Percentiles rank a stretch among this genome's conserved stretches.
Evolutionary conservation across 179 eudicot genomes (phyloP).

Genomic region (Drosera spatulata): DNA sequence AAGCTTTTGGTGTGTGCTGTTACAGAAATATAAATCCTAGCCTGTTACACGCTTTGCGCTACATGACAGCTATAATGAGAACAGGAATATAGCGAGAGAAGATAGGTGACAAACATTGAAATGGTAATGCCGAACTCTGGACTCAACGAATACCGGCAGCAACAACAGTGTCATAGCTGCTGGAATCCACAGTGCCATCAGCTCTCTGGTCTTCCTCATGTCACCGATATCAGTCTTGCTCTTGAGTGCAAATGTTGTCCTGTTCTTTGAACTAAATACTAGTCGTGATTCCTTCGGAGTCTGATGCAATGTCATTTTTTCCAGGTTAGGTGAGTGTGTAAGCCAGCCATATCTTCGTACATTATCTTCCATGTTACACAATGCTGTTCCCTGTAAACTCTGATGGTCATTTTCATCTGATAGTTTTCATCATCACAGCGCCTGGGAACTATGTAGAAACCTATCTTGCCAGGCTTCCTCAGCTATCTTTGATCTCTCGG

Average conservation of each 20-base stretch:
- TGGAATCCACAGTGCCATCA: conserved; percentile 26
- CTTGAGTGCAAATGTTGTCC: background rate
- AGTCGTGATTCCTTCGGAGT: background rate
- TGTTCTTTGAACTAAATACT: background rate
- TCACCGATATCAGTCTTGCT: background rate
- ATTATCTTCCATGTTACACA: conserved; percentile 53
- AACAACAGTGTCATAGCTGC: conserved; percentile 16
- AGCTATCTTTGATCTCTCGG: too few relatives aligned
- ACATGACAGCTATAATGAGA: background rate
- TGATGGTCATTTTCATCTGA: background rate
- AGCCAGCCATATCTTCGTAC: conserved; percentile 9
- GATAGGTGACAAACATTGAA: conserved; percentile 29
- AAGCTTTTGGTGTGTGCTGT: too few relatives aligned
- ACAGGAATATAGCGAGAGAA: background rate
- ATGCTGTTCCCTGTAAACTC: conserved; percentile 19
- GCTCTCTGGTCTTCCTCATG: conserved; percentile 4
- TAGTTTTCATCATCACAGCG: background rate
- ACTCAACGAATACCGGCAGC: conserved; percentile 25
- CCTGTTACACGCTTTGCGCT: background rate
- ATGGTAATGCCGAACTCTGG: conserved; percentile 38
- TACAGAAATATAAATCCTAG: background rate
- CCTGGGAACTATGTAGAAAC: too few relatives aligned
- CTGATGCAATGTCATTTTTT: conserved; percentile 50
- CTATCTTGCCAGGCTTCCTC: too few relatives aligned
- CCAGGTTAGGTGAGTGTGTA: conserved; percentile 44